Conservation (phyloP, 164 flowering plant species). For the Akebia trifoliata region DNA sequence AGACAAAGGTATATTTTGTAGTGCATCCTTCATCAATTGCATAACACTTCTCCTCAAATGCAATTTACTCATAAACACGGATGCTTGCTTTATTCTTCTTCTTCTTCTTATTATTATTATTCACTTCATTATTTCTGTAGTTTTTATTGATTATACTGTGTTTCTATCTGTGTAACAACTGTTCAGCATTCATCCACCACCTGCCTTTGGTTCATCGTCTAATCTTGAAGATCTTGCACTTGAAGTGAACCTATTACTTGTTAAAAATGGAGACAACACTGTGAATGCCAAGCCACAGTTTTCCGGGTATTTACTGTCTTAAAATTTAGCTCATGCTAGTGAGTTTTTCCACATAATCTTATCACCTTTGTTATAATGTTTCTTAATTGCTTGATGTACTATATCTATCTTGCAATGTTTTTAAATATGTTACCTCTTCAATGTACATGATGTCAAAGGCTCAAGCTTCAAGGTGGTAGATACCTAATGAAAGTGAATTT, state of each 20-base stretch:
- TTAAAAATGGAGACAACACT: slow-evolving; percentile 46
- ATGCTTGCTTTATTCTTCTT: neutral
- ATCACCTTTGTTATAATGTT: too few species aligned
- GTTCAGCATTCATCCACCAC: slow-evolving; percentile 70
- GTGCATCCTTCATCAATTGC: slow-evolving; percentile 1
- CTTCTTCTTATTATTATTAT: neutral
- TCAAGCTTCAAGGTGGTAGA: neutral
- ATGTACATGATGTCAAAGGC: neutral
- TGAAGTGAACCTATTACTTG: slow-evolving; percentile 29
- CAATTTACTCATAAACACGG: neutral
- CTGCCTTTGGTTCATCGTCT: slow-evolving; percentile 77
- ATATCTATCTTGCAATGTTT: neutral
- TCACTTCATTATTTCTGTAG: neutral
- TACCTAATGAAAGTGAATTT: neutral
- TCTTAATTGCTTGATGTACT: too few species aligned
- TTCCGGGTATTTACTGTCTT: slow-evolving; percentile 49
- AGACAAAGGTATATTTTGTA: slow-evolving; percentile 38
- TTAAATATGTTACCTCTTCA: neutral
- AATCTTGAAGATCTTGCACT: slow-evolving; percentile 64
- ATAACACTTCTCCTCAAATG: neutral
- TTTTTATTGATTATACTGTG: slow-evolving; percentile 2
- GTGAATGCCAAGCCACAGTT: slow-evolving; percentile 40
- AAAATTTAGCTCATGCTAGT: too few species aligned
- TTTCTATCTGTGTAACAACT: too few species aligned
- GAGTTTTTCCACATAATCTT: too few species aligned